Percentiles rank a stretch among this genome's conserved stretches.
These are phyloP conservation scores for Bocquillonia castaneifolia DNA, from an alignment of 441 rosid species.

Conservation along the genomic window DNA sequence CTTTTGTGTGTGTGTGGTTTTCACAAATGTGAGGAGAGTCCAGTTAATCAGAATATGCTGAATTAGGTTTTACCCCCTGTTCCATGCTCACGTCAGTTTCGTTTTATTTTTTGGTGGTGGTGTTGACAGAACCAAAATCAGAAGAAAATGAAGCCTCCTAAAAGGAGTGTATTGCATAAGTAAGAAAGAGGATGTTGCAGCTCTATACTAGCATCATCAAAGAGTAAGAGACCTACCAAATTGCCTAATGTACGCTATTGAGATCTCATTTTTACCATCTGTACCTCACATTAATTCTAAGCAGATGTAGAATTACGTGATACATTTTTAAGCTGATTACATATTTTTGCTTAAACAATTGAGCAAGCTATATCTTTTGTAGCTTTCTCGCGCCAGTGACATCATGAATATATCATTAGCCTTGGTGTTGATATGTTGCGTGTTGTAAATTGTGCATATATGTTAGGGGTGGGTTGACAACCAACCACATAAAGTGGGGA, in stretches of 20 bases:
- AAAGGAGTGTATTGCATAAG: conserved; percentile 83
- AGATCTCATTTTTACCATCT: too few species aligned
- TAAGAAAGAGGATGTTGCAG: conserved; percentile 23
- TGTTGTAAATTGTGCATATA: not conserved
- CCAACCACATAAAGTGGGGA: too few species aligned
- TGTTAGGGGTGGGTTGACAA: too few species aligned
- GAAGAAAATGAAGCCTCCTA: conserved; percentile 62
- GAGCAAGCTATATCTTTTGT: not conserved
- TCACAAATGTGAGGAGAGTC: not conserved
- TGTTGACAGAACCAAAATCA: conserved; percentile 53
- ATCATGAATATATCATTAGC: not conserved
- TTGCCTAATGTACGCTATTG: not conserved
- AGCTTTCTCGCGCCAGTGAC: too few species aligned
- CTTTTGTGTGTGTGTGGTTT: not conserved
- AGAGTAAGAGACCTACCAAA: not conserved
- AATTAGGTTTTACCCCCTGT: not conserved
- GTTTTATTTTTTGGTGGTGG: not conserved
- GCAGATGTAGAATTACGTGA: not conserved
- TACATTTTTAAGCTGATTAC: too few species aligned
- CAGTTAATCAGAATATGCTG: not conserved
- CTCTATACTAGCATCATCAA: too few species aligned
- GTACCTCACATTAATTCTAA: not conserved
- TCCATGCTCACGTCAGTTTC: not conserved
- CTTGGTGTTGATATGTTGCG: not conserved
- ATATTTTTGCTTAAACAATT: too few species aligned